phyloP scores from a whole-genome alignment of 2,329 filamentous ascomycete genomes.

The Fusarium vanettenii region DNA sequence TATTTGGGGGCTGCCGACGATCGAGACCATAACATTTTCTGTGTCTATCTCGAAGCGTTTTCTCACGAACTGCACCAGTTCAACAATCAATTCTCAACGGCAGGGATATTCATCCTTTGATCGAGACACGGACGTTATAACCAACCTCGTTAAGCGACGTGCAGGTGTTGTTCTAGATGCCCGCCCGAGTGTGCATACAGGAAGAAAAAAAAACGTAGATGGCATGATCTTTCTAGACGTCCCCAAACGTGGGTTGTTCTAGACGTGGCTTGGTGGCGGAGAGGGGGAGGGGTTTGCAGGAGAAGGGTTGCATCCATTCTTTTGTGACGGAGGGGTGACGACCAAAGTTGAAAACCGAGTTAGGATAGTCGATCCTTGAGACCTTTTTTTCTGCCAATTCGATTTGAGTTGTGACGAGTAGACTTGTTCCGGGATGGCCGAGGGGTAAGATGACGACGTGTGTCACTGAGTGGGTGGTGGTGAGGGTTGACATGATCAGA shows the following conservation, averaged over 20 bases:
- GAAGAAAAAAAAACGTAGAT: background rate
- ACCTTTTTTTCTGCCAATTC: background rate
- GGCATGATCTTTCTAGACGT: conserved; percentile 16
- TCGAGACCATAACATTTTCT: background rate
- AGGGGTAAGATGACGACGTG: background rate
- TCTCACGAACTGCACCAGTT: background rate
- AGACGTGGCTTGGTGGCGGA: conserved; percentile 28
- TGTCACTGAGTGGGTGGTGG: background rate
- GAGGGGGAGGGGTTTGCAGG: conserved; percentile 17
- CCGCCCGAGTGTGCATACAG: background rate
- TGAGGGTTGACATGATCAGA: background rate
- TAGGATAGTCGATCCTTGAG: background rate
- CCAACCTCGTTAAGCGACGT: background rate
- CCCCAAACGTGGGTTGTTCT: conserved; percentile 17
- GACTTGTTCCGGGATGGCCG: background rate
- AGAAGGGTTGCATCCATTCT: conserved; percentile 14
- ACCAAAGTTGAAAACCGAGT: background rate
- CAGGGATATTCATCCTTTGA: background rate
- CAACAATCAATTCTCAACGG: background rate
- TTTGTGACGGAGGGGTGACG: background rate
- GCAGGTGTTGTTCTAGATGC: conserved; percentile 10
- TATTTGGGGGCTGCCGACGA: background rate
- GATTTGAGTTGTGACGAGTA: background rate
- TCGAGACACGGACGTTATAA: background rate
- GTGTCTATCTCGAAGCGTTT: background rate